Base-by-base conservation (phyloP, 2,329 filamentous ascomycete genomes). In the Aureobasidium zeae region DNA sequence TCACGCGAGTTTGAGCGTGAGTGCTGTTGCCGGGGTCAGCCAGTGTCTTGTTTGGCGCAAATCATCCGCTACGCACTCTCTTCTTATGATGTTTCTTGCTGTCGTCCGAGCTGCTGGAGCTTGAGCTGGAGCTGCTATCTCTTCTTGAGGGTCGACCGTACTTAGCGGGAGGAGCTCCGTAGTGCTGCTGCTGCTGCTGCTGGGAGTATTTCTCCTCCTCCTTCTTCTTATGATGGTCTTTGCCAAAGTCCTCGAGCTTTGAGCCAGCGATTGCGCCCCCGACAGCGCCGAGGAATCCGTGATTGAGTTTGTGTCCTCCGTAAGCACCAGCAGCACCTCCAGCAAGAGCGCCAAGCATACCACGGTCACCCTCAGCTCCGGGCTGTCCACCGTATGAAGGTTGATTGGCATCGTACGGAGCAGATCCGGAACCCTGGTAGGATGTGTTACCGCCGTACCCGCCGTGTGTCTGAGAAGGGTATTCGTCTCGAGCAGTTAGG, bases 261-360 rank as follows among this genome's bases (percentile, higher is more conserved):
- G 65, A 69, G 2, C 75, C 75, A 1, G 70, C 53, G 11, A 79
- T 61, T 0, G 74, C 74, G 32, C 75, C 75, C 8, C 72, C 71
- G 29, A 79, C 53, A 1, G 73, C 70, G 11, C 76, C 76, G 2
- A 79, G 53, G n/a, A 79, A 55, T 4, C 72, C 72, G 50, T 76
- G 72, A 16, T 70, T 66, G 56, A 74, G 64, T 56, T 75, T 72
- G 53, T 70, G 67, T 5, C 75, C 76, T 9, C 72, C 65, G 48
- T 70, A 74, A 46, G 71, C 73, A 1, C 76, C 76, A 1, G 74
- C 72, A 8, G 72, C 69, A 31, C 72, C 74, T 29, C 76, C 76
- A 8, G 68, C 70, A 2, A 77, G 55, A 1, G 73, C 69, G 26
- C 75, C 72, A 53, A 73, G 67, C 1, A 79, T 52, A 13, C 74